A percentile compares a stretch with the other conserved stretches of the same genome.
phyloP scores from a whole-genome alignment of 768 basidiomycete genomes.

The Brasilioporus rufonigricans region DNA sequence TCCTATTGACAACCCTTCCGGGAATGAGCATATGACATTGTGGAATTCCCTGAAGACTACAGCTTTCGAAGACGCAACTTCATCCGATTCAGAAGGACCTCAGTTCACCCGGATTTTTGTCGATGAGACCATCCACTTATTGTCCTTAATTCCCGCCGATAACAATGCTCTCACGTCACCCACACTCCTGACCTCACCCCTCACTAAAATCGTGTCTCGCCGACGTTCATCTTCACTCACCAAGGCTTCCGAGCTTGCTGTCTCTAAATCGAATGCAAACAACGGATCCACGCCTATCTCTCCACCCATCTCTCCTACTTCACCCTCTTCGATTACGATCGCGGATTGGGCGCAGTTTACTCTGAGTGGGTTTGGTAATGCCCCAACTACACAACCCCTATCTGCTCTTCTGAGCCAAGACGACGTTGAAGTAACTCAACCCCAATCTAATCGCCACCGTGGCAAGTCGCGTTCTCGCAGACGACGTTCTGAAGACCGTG shows the following conservation, averaged over 20 bases:
- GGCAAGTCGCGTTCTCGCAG: constrained; percentile 28
- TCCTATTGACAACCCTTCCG: constrained; percentile 30
- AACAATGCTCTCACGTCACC: constrained; percentile 30
- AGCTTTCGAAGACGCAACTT: constrained; percentile 31
- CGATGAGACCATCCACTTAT: constrained; percentile 60
- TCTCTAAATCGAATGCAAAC: constrained; percentile 10
- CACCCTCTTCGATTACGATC: constrained; percentile 28
- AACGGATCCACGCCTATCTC: constrained; percentile 24
- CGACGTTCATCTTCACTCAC: constrained; percentile 34
- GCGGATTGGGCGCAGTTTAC: constrained; percentile 72
- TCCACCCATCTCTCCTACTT: constrained; percentile 27
- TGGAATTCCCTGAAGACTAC: constrained; percentile 57
- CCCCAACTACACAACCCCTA: constrained; percentile 38
- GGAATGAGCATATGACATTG: constrained; percentile 36
- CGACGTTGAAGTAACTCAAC: constrained; percentile 56
- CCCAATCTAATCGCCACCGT: constrained; percentile 34
- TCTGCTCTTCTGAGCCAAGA: constrained; percentile 62
- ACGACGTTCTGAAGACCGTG: constrained; percentile 22
- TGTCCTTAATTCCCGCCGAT: constrained; percentile 50
- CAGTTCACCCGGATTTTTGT: constrained; percentile 55
- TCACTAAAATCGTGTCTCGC: constrained; percentile 30
- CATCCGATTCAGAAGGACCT: constrained; percentile 31
- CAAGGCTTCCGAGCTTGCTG: constrained; percentile 24
- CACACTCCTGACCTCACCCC: constrained; percentile 33
- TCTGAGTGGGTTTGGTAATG: constrained; percentile 55